Conservation (phyloP, 2,329 filamentous ascomycete species). For the Conoideocrella luteorostrata region DNA sequence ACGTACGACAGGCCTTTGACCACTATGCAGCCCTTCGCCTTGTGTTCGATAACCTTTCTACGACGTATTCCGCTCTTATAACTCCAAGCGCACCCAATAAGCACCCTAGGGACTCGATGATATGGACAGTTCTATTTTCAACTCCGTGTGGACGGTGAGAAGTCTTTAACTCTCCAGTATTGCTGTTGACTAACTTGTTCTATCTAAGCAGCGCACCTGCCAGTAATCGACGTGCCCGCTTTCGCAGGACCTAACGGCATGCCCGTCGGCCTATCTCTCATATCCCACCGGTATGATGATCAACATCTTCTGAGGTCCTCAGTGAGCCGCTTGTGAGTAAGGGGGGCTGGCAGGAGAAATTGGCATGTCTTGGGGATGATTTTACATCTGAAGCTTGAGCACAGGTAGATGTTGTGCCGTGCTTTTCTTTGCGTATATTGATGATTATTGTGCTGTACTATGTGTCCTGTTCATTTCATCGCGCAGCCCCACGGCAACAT, state of each 20-base stretch:
- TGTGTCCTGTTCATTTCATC: too few species aligned
- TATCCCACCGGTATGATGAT: background rate
- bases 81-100: constrained; percentile 49
- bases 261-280: background rate
- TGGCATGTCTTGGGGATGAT: too few species aligned
- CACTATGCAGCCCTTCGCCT: constrained; percentile 20
- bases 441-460: too few species aligned
- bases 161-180: background rate
- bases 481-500: too few species aligned
- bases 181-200: background rate
- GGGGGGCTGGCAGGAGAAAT: background rate
- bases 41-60: constrained; percentile 41
- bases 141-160: constrained; percentile 42
- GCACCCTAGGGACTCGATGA: constrained; percentile 42
- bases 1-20: background rate
- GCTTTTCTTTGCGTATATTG: too few species aligned
- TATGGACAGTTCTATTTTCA: constrained; percentile 47
- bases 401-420: too few species aligned
- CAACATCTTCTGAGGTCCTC: background rate
- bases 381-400: too few species aligned
- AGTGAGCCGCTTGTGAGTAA: background rate
- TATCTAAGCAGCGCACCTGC: background rate
- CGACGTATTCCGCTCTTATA: constrained; percentile 45
- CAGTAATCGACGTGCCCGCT: background rate
- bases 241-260: background rate